A percentile compares a stretch with the other conserved stretches of the same genome.
Evolutionary conservation across 495 filamentous ascomycete species (phyloP).

Genomic region (Podospora appendiculata): DNA sequence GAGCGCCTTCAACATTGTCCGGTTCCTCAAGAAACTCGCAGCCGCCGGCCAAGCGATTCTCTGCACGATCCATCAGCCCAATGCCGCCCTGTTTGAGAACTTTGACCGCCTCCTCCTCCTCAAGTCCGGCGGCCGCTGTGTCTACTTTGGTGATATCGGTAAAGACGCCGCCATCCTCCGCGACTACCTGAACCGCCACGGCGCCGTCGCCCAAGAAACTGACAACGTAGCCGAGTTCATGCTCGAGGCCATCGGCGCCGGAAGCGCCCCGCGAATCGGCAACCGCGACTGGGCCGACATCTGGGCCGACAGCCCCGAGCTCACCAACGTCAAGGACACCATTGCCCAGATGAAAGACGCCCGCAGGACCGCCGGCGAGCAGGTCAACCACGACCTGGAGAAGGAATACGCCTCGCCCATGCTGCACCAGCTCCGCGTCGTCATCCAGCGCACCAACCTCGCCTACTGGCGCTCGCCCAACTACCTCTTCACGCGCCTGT

Average conservation of each 20-base stretch:
- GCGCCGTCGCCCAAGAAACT: conserved; percentile 44
- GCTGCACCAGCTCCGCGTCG: conserved; percentile 60
- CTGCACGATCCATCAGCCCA: conserved; percentile 90
- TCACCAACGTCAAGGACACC: conserved; percentile 55
- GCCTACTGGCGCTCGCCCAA: conserved; percentile 69
- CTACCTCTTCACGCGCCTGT: conserved; percentile 70
- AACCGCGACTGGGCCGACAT: conserved; percentile 75
- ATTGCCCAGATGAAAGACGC: conserved; percentile 60
- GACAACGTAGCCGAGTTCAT: conserved; percentile 82
- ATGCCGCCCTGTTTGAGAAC: conserved; percentile 76
- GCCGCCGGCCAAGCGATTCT: conserved; percentile 80
- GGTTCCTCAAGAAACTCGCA: conserved; percentile 79
- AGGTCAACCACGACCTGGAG: conserved; percentile 35
- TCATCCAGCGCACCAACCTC: conserved; percentile 55
- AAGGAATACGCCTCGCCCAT: conserved; percentile 71
- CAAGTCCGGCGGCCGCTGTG: conserved; percentile 59
- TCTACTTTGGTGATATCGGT: conserved; percentile 61
- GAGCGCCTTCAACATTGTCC: conserved; percentile 80
- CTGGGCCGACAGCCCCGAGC: conserved; percentile 64
- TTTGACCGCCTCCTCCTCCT: conserved; percentile 66
- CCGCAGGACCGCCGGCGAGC: conserved; percentile 39
- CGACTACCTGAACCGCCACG: conserved; percentile 44
- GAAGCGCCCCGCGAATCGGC: conserved; percentile 62
- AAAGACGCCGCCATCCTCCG: conserved; percentile 39
- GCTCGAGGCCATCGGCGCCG: conserved; percentile 80